Percentiles rank a stretch among this genome's conserved stretches.
These are phyloP conservation scores for Lachancea quebecensis DNA, from an alignment of 805 yeast species.

Conservation along the genomic window DNA sequence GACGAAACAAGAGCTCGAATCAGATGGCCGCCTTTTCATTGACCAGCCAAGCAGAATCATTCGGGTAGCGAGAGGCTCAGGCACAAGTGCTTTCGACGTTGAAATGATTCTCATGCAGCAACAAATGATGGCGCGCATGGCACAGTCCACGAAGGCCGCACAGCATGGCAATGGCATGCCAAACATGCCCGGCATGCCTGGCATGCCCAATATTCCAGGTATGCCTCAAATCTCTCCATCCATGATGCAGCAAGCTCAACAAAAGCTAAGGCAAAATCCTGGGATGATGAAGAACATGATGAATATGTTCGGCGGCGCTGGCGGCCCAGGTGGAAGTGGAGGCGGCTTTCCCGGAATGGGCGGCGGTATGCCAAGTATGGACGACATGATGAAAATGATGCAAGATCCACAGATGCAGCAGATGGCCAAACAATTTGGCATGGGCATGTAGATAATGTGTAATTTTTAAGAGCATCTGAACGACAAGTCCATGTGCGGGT, in stretches of 20 bases:
- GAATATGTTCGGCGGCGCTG: conserved; percentile 59
- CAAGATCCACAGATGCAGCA: conserved; percentile 41
- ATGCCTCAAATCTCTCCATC: conserved; percentile 38
- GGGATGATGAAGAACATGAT: conserved; percentile 68
- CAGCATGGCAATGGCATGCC: conserved; percentile 32
- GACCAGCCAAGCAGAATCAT: conserved; percentile 80
- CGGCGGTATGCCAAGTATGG: conserved; percentile 60
- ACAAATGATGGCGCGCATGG: conserved; percentile 91
- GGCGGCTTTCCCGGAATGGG: conserved; percentile 32
- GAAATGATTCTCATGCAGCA: conserved; percentile 90
- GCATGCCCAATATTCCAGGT: conserved; percentile 49
- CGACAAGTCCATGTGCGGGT: not conserved
- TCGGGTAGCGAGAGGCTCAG: conserved; percentile 91
- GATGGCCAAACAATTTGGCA: conserved; percentile 45
- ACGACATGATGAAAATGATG: conserved; percentile 57
- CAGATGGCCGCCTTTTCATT: conserved; percentile 76
- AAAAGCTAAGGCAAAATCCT: conserved; percentile 61
- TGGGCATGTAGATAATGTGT: conserved; percentile 17
- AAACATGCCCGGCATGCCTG: conserved; percentile 59
- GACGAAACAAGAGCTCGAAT: conserved; percentile 86
- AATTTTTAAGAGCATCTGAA: not conserved
- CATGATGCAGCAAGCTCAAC: conserved; percentile 48
- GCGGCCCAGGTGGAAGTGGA: not conserved
- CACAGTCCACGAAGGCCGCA: conserved; percentile 53
- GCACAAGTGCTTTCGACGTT: conserved; percentile 85